Percentiles rank a stretch among this genome's conserved stretches.
These are phyloP conservation scores for Psilocybe subaeruginosa DNA, from an alignment of 768 basidiomycete species.

Conservation along the genomic window DNA sequence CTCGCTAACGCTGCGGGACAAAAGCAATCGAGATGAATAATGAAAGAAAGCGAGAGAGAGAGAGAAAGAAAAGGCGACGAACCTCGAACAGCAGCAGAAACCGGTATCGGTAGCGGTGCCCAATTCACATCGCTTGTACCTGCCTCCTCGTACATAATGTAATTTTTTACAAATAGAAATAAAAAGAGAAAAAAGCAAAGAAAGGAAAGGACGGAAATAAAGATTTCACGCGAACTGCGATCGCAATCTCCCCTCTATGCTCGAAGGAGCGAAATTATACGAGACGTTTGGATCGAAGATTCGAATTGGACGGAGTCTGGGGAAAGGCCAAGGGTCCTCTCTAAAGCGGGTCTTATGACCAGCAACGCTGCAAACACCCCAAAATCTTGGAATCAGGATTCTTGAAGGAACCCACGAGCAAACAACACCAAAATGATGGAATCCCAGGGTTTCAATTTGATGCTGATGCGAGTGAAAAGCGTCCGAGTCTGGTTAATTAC, in stretches of 20 bases:
- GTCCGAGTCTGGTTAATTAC: too few species aligned
- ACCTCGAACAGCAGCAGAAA: constrained; percentile 6
- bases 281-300: not conserved
- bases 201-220: too few species aligned
- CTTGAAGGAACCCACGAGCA: too few species aligned
- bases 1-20: not conserved
- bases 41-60: not conserved
- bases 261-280: not conserved
- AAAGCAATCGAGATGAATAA: not conserved
- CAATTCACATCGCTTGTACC: not conserved
- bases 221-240: not conserved
- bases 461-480: too few species aligned
- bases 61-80: not conserved
- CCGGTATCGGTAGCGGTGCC: not conserved
- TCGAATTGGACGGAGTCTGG: not conserved
- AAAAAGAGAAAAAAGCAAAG: not conserved
- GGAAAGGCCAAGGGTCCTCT: not conserved
- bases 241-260: not conserved
- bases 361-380: not conserved
- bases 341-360: not conserved
- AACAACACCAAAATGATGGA: not conserved
- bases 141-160: too few species aligned
- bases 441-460: not conserved
- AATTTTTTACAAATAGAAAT: not conserved
- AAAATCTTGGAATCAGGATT: not conserved